Base-by-base conservation (phyloP, 2,329 filamentous ascomycete species). In the Cercospora janseana region DNA sequence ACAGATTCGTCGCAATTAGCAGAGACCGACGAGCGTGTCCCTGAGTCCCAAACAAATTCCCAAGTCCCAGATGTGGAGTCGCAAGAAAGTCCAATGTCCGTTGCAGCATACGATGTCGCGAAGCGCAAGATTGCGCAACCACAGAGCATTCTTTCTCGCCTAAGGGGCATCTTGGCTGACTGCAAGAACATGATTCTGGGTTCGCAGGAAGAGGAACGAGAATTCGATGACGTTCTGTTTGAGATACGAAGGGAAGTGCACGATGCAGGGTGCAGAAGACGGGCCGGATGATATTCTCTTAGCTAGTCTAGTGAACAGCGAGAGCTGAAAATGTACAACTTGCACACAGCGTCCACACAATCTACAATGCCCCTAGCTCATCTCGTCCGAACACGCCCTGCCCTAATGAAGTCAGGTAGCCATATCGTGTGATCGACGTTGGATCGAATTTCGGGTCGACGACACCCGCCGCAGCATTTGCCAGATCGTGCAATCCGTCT, bases 141-240 rank as follows among this genome's bases (percentile, higher is more conserved):
- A 56, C 62, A 71, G 54, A 72, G 69, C 57, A 82, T 87, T 52
- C 72, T 83, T 54, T 68, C 67, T 52, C 72, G 76, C 28, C 74
- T 86, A 34, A 75, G 71, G 54, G 72, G 70, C 15, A 73, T 86
- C 0, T 68, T 93, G 18, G 73, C 75, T 15, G 77, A 82, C 56
- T 73, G 90, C 51, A 79, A 77, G 46, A 72, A 70, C 21, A 75
- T 82, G 16, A 74, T 79, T 12, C 69, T 94, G 32, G 81, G 81
- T 12, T 76, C 80, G 8, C 75, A 79, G 8, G 82, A 88, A 54
- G 80, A 89, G 43, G 80, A 89, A 46, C 78, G 83, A 52, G 77
- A 85, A 64, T 77, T 93, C 58, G 88, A 93, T 63, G 85, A 91
- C 64, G 72, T 88, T 60, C 76, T 93, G 64, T 88, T 91, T 73